phyloP scores from a whole-genome alignment of 495 filamentous ascomycete genomes.

The Amorphotheca resinae region DNA sequence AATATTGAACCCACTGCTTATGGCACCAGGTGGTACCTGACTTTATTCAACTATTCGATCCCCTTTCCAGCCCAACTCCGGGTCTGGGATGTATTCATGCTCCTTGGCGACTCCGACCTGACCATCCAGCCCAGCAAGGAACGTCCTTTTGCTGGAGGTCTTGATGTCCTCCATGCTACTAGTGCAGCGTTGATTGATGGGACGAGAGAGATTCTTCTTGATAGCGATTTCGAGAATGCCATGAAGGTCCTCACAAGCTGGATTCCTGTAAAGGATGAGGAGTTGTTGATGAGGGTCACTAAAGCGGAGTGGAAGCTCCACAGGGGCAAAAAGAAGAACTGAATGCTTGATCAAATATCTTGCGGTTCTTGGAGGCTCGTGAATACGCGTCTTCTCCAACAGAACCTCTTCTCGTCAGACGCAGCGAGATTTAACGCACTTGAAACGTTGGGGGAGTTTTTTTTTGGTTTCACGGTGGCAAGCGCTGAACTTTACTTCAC shows the following conservation, averaged over 20 bases:
- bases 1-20: constrained; percentile 80
- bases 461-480: too few relatives aligned
- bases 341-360: too few relatives aligned
- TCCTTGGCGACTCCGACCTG: constrained; percentile 61
- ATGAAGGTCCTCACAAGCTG: constrained; percentile 97
- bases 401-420: too few relatives aligned
- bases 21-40: constrained; percentile 94
- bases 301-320: constrained; percentile 80
- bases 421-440: too few relatives aligned
- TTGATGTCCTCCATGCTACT: constrained; percentile 86
- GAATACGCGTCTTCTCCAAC: too few relatives aligned
- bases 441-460: too few relatives aligned
- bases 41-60: constrained; percentile 93
- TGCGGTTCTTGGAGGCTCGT: too few relatives aligned
- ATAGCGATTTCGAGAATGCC: constrained; percentile 91
- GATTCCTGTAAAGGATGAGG: constrained; percentile 91
- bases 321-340: constrained; percentile 17
- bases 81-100: constrained; percentile 98
- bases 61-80: constrained; percentile 95
- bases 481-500: too few relatives aligned
- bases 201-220: constrained; percentile 79
- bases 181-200: constrained; percentile 87
- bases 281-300: constrained; percentile 89
- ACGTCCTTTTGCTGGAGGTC: constrained; percentile 46
- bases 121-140: constrained; percentile 11